These are phyloP conservation scores for Apiotrichum akiyoshidainum DNA, from an alignment of 1,284 basidiomycete species.

Conservation along the genomic window DNA sequence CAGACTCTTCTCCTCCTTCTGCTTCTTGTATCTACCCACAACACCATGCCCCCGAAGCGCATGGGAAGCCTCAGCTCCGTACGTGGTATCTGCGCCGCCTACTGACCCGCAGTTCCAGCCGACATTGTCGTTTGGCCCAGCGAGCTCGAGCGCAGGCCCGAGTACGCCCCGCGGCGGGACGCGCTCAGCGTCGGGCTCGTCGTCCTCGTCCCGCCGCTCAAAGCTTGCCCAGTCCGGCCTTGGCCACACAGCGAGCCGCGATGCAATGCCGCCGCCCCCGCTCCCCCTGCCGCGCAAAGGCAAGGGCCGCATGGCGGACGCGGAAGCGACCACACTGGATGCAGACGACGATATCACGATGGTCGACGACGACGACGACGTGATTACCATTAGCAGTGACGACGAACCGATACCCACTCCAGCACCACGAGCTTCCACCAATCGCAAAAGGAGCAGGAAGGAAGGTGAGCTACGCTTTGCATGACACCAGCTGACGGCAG, in stretches of 20 bases:
- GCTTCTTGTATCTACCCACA: background rate
- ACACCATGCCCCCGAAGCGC: conserved; percentile 21
- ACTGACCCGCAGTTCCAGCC: conserved; percentile 35
- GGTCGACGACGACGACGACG: no score
- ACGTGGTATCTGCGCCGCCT: background rate
- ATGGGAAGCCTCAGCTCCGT: conserved; percentile 40
- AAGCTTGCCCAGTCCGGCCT: no score
- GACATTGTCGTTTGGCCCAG: conserved; percentile 28
- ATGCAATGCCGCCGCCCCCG: conserved; percentile 19
- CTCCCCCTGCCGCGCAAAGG: background rate
- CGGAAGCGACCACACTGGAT: no score
- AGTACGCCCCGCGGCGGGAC: no score
- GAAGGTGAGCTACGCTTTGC: no score
- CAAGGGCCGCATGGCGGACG: no score
- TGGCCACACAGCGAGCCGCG: background rate
- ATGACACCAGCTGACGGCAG: background rate
- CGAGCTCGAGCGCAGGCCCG: background rate
- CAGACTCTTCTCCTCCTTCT: background rate
- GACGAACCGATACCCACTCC: no score
- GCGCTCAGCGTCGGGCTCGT: no score
- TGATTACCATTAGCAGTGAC: no score
- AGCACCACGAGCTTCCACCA: no score
- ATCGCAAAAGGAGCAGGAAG: no score
- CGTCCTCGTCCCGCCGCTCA: background rate
- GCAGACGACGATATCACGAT: no score